phyloP scores from a whole-genome alignment of 2,329 filamentous ascomycete genomes.

The Byssothecium circinans region DNA sequence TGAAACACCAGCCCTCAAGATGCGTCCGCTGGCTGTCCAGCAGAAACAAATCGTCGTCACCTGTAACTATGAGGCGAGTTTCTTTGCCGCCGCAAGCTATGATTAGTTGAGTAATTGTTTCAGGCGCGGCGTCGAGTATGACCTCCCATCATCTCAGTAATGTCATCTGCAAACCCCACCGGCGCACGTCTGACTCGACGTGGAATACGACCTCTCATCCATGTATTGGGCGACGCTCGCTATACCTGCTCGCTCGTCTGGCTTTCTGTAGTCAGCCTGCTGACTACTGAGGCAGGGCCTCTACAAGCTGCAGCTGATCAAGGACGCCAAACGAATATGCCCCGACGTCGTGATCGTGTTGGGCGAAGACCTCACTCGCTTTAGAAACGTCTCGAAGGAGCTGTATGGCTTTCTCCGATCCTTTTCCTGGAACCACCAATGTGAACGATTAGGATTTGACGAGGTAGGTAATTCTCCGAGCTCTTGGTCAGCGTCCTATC shows the following conservation, averaged over 20 bases:
- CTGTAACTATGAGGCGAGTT: constrained; percentile 74
- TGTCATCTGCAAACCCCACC: too few relatives aligned
- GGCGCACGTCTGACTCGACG: neutral
- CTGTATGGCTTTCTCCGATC: constrained; percentile 72
- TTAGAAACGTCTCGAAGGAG: constrained; percentile 82
- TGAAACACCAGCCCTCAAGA: constrained; percentile 71
- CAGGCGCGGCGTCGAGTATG: neutral
- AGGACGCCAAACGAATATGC: constrained; percentile 76
- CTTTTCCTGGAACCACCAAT: constrained; percentile 75
- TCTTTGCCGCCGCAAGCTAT: constrained; percentile 60
- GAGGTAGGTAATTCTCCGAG: constrained; percentile 61
- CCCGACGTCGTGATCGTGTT: constrained; percentile 82
- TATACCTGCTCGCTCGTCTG: neutral
- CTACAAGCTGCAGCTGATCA: constrained; percentile 81
- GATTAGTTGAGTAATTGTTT: constrained; percentile 2
- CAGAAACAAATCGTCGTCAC: constrained; percentile 80
- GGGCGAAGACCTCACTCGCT: constrained; percentile 72
- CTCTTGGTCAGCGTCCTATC: constrained; percentile 3
- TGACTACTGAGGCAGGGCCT: constrained; percentile 50
- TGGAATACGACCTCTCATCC: too few relatives aligned
- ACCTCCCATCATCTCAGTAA: constrained; percentile 1
- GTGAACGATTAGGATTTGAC: constrained; percentile 85
- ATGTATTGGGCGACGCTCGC: too few relatives aligned
- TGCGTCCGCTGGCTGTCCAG: constrained; percentile 77
- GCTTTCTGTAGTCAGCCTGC: neutral